These are phyloP conservation scores for Populus hybrid DNA, from an alignment of 441 rosid species.

Conservation along the genomic window DNA sequence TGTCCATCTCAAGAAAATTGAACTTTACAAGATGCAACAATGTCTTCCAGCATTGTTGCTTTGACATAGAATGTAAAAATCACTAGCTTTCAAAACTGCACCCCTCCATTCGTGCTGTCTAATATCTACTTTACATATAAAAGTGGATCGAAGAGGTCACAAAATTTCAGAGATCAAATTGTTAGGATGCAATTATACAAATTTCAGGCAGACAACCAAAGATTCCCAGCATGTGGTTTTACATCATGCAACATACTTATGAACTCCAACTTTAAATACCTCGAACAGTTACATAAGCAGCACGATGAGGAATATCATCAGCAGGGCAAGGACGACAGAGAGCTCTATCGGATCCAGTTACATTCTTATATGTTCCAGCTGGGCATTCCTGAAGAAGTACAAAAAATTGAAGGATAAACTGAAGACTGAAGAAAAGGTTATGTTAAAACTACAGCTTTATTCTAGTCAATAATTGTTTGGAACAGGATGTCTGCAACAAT, in stretches of 20 bases:
- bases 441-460: background rate
- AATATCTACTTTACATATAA: background rate
- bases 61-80: background rate
- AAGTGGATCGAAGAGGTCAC: background rate
- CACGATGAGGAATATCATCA: constrained; percentile 84
- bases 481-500: constrained; percentile 1
- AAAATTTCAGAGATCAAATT: background rate
- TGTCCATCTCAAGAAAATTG: background rate
- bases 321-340: constrained; percentile 81
- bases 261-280: constrained; percentile 45
- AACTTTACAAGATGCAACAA: background rate
- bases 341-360: constrained; percentile 75
- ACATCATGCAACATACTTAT: background rate
- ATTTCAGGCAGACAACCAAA: background rate
- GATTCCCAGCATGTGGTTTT: background rate
- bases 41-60: background rate
- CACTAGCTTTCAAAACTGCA: background rate
- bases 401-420: background rate
- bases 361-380: constrained; percentile 84
- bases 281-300: constrained; percentile 72
- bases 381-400: constrained; percentile 87
- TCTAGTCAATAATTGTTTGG: background rate
- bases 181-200: background rate
- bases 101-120: background rate
- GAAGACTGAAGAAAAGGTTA: background rate